These are phyloP conservation scores for Cercospora brassicicola DNA, from an alignment of 2,329 filamentous ascomycete species.

Conservation along the genomic window DNA sequence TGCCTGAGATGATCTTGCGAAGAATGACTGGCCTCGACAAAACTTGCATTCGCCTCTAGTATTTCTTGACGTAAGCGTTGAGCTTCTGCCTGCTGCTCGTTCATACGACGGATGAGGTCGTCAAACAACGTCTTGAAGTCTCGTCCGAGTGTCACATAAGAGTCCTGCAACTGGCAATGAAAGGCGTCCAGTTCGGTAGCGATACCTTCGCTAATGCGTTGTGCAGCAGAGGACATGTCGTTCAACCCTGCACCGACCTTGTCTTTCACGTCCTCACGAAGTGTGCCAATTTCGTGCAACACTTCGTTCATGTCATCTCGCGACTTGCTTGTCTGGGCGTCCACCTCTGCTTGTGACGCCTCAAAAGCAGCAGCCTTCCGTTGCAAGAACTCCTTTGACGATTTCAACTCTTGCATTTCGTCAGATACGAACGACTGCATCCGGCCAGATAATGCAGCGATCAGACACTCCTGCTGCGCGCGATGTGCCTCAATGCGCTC, in stretches of 20 bases:
- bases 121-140: conserved; percentile 88
- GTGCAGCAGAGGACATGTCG: conserved; percentile 77
- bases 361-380: conserved; percentile 68
- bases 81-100: conserved; percentile 73
- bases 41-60: conserved; percentile 65
- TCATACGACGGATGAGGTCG: conserved; percentile 71
- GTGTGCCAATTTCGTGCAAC: conserved; percentile 84
- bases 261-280: conserved; percentile 83
- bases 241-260: conserved; percentile 82
- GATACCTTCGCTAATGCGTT: conserved; percentile 86
- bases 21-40: conserved; percentile 66
- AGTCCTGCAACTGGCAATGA: conserved; percentile 78
- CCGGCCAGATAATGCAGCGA: conserved; percentile 65
- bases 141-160: conserved; percentile 77
- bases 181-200: conserved; percentile 82
- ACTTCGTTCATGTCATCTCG: conserved; percentile 88
- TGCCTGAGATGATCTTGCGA: conserved; percentile 67
- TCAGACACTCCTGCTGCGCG: conserved; percentile 68
- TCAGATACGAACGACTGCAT: conserved; percentile 75
- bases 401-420: conserved; percentile 70
- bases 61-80: conserved; percentile 72
- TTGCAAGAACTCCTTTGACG: conserved; percentile 69
- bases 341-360: conserved; percentile 66
- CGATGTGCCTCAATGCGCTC: conserved; percentile 71
- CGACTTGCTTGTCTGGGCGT: conserved; percentile 66